These are phyloP conservation scores for Trichoderma sp. DNA, from an alignment of 2,329 filamentous ascomycete species.

Conservation along the genomic window DNA sequence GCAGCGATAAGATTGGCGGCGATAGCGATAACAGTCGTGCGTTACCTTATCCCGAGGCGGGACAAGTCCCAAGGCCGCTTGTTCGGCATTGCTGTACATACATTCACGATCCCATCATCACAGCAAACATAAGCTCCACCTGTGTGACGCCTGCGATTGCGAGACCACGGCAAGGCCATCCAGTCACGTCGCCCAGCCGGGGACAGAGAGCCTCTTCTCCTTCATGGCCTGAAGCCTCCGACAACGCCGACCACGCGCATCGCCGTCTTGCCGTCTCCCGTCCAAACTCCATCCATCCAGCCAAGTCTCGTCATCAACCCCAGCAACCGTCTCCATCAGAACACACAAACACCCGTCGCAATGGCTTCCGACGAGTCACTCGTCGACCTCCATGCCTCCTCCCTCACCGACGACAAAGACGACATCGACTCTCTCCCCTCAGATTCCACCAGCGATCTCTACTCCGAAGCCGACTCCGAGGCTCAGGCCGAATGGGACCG, in stretches of 20 bases:
- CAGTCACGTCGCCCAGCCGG: not conserved
- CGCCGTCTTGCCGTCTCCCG: constrained; percentile 1
- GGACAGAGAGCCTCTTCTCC: not conserved
- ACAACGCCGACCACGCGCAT: not conserved
- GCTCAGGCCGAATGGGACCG: constrained; percentile 95
- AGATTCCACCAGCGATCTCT: constrained; percentile 58
- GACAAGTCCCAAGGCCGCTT: not conserved
- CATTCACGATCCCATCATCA: not conserved
- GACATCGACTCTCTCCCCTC: constrained; percentile 69
- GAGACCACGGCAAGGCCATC: not conserved
- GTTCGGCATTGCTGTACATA: not conserved
- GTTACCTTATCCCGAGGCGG: not conserved
- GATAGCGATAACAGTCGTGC: constrained; percentile 15
- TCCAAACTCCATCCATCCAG: not conserved
- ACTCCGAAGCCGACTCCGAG: constrained; percentile 69
- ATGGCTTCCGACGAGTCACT: constrained; percentile 49
- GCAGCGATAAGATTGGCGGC: constrained; percentile 5
- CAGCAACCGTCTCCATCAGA: not conserved
- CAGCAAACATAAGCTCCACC: not conserved
- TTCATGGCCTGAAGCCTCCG: constrained; percentile 13
- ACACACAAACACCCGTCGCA: constrained; percentile 10
- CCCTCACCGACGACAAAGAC: constrained; percentile 50
- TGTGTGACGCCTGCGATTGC: constrained; percentile 4
- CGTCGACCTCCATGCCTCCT: constrained; percentile 54
- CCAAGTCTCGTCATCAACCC: not conserved